These are phyloP conservation scores for Solioccasus polychromus DNA, from an alignment of 768 basidiomycete genomes.

Conservation along the genomic window DNA sequence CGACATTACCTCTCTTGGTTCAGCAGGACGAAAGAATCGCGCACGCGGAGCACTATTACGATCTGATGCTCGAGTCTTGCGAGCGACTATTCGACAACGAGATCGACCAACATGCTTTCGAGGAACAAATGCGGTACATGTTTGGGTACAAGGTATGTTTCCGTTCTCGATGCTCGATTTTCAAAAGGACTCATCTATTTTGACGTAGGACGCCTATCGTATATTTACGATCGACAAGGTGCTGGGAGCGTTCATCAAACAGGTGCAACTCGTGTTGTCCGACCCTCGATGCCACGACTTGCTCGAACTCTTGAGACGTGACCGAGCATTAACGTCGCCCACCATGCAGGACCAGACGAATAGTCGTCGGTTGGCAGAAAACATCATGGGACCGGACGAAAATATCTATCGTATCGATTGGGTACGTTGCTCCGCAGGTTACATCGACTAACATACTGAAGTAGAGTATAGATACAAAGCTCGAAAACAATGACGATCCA, in stretches of 20 bases:
- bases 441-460: background rate
- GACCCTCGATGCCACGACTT: slow-evolving; percentile 73
- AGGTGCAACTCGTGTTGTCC: slow-evolving; percentile 72
- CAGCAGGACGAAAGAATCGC: slow-evolving; percentile 36
- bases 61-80: slow-evolving; percentile 78
- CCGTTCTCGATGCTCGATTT: background rate
- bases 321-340: slow-evolving; percentile 53
- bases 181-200: slow-evolving; percentile 1
- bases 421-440: slow-evolving; percentile 41
- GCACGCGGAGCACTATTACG: slow-evolving; percentile 71
- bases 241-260: slow-evolving; percentile 84
- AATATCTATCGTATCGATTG: slow-evolving; percentile 80
- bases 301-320: slow-evolving; percentile 66
- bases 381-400: slow-evolving; percentile 70
- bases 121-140: slow-evolving; percentile 86
- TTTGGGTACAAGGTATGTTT: slow-evolving; percentile 72
- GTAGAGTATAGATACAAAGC: slow-evolving; percentile 51
- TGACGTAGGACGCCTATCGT: slow-evolving; percentile 67
- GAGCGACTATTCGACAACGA: slow-evolving; percentile 92
- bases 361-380: slow-evolving; percentile 64
- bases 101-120: slow-evolving; percentile 81
- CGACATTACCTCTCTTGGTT: slow-evolving; percentile 24
- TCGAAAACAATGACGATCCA: slow-evolving; percentile 69
- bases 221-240: slow-evolving; percentile 95
- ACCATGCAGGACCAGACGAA: slow-evolving; percentile 73